Conservation (phyloP, 2,329 filamentous ascomycete species). For the Arthrinium phaeospermum region DNA sequence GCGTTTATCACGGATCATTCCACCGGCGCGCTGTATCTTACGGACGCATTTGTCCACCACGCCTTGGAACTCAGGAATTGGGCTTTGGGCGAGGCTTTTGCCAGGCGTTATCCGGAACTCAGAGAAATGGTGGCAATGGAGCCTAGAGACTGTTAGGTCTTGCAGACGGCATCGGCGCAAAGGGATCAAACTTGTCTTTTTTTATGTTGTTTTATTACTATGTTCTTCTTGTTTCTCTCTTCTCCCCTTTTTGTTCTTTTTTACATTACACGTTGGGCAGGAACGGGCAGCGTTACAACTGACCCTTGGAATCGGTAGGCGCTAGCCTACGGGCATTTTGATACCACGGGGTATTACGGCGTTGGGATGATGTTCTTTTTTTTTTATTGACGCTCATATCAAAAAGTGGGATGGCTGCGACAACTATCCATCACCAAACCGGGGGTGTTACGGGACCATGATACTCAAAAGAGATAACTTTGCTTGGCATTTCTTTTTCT, state of each 20-base stretch:
- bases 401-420: slow-evolving; percentile 17
- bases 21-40: slow-evolving; percentile 35
- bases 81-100: slow-evolving; percentile 34
- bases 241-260: not conserved
- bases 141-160: slow-evolving; percentile 10
- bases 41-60: slow-evolving; percentile 33
- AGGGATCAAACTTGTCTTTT: not conserved
- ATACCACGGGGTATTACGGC: slow-evolving; percentile 21
- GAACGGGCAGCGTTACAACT: slow-evolving; percentile 5
- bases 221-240: not conserved
- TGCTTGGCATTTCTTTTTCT: slow-evolving; percentile 6
- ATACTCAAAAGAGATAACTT: slow-evolving; percentile 19
- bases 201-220: not conserved
- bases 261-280: not conserved
- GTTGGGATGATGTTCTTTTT: slow-evolving; percentile 12
- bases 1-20: slow-evolving; percentile 34
- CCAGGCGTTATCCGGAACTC: slow-evolving; percentile 36
- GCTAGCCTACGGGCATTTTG: slow-evolving; percentile 20
- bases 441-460: slow-evolving; percentile 16
- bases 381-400: slow-evolving; percentile 14
- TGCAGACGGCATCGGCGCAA: not conserved
- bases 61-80: slow-evolving; percentile 35
- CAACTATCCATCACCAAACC: slow-evolving; percentile 16
- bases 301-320: slow-evolving; percentile 17
- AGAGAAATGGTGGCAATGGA: slow-evolving; percentile 28